A percentile compares a stretch with the other conserved stretches of the same genome.
Evolutionary conservation across 164 flowering plant genomes (phyloP).

Genomic region (Saururus chinensis): DNA sequence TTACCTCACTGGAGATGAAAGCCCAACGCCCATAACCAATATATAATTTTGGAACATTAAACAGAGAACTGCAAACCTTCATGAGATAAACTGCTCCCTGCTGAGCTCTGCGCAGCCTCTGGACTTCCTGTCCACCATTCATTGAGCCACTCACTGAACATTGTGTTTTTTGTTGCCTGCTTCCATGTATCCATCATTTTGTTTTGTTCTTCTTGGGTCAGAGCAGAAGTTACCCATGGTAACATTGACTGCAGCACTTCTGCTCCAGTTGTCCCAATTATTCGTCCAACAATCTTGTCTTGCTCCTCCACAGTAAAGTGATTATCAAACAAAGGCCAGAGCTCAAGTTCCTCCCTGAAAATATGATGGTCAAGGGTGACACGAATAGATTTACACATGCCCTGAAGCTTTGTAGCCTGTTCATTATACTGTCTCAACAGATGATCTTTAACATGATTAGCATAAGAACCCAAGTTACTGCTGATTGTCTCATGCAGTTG

Average conservation of each 20-base stretch:
- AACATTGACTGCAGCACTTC: conserved; percentile 94
- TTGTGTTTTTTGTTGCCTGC: conserved; percentile 89
- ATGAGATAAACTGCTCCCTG: conserved; percentile 31
- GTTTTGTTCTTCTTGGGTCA: conserved; percentile 88
- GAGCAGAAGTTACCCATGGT: conserved; percentile 94
- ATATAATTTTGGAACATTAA: neutral
- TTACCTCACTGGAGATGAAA: too few species aligned
- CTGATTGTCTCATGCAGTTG: conserved; percentile 40
- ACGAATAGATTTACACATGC: conserved; percentile 90
- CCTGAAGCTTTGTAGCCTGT: conserved; percentile 78
- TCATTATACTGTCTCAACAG: conserved; percentile 41
- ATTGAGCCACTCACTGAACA: conserved; percentile 96
- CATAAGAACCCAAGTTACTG: conserved; percentile 12
- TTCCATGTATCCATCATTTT: conserved; percentile 94
- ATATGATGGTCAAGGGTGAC: conserved; percentile 86
- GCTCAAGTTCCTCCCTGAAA: conserved; percentile 78
- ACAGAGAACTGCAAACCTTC: conserved; percentile 30
- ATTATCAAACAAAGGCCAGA: conserved; percentile 91
- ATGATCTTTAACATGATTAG: conserved; percentile 14
- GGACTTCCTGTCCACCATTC: conserved; percentile 88
- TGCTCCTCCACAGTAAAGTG: conserved; percentile 94
- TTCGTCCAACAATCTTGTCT: conserved; percentile 86
- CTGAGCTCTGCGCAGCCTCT: conserved; percentile 20
- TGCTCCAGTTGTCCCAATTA: conserved; percentile 94
- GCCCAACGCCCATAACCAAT: too few species aligned